Percentiles rank a stretch among this genome's conserved stretches.
Conservation (phyloP, 2,329 filamentous ascomycete genomes). For the Chaetomium strumarium region DNA sequence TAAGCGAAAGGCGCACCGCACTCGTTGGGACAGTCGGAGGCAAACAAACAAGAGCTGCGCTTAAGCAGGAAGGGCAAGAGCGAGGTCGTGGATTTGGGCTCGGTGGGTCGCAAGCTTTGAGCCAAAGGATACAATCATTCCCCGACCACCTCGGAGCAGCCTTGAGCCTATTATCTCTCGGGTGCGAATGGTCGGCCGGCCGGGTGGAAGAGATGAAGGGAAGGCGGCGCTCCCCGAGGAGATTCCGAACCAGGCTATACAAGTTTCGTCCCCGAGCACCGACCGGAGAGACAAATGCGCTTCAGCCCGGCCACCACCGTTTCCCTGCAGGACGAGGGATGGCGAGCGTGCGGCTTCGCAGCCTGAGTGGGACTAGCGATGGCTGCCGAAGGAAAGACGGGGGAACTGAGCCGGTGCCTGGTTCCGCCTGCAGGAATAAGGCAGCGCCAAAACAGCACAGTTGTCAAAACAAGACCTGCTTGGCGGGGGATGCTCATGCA, state of each 20-base stretch:
- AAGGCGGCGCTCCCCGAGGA: constrained; percentile 8
- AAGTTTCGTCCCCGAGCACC: not conserved
- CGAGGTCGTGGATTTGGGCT: not conserved
- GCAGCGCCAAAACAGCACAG: constrained; percentile 13
- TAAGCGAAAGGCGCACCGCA: not conserved
- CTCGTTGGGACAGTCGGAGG: not conserved
- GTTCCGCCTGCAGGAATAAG: constrained; percentile 15
- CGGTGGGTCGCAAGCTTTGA: not conserved
- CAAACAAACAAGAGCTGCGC: not conserved
- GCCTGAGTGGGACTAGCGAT: constrained; percentile 15
- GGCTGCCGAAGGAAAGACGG: constrained; percentile 1
- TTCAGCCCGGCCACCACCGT: constrained; percentile 6
- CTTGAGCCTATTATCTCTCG: too few species aligned
- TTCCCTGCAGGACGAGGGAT: constrained; percentile 18
- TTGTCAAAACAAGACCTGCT: constrained; percentile 12
- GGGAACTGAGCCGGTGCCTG: not conserved
- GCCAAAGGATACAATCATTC: not conserved
- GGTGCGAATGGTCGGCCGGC: too few species aligned
- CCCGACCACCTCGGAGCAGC: too few species aligned
- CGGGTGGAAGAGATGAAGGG: not conserved
- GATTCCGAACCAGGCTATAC: not conserved
- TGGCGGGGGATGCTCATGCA: constrained; percentile 8
- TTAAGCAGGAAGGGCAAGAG: not conserved
- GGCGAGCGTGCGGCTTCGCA: constrained; percentile 15
- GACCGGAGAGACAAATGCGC: constrained; percentile 3